Conservation (phyloP, 768 basidiomycete genomes). For the Rhizopogon sp. region DNA sequence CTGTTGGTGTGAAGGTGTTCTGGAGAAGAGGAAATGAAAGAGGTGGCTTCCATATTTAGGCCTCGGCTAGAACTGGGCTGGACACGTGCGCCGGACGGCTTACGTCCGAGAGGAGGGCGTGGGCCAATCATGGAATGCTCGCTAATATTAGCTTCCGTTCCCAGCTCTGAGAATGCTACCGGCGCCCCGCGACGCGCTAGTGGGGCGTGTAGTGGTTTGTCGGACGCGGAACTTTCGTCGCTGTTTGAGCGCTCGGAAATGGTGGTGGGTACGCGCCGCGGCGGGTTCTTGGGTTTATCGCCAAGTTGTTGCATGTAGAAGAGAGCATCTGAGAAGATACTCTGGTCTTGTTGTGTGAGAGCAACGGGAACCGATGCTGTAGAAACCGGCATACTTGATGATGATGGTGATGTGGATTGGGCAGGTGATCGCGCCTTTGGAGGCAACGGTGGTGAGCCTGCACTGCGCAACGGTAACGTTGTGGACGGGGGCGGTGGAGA, state of each 20-base stretch:
- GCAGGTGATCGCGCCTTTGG: slow-evolving; percentile 18
- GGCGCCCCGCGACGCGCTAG: slow-evolving; percentile 14
- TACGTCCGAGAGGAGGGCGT: slow-evolving; percentile 47
- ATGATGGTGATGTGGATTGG: slow-evolving; percentile 12
- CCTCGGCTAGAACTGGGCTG: slow-evolving; percentile 34
- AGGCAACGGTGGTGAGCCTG: slow-evolving; percentile 13
- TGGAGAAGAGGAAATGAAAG: slow-evolving; percentile 33
- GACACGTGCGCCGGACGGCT: slow-evolving; percentile 83
- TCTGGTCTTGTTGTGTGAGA: slow-evolving; percentile 29
- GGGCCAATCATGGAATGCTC: slow-evolving; percentile 33
- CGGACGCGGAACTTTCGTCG: slow-evolving; percentile 25
- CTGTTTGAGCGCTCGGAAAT: slow-evolving; percentile 40
- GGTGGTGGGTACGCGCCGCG: slow-evolving; percentile 39
- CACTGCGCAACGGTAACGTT: slow-evolving; percentile 11
- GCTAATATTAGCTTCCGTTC: slow-evolving; percentile 20
- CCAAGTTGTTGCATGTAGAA: slow-evolving; percentile 66
- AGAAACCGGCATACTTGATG: slow-evolving; percentile 6
- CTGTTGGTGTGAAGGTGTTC: slow-evolving; percentile 26
- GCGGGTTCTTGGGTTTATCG: slow-evolving; percentile 20
- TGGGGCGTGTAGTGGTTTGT: slow-evolving; percentile 21
- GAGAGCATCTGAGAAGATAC: slow-evolving; percentile 51
- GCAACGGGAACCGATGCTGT: slow-evolving; percentile 14
- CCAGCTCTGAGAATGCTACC: slow-evolving; percentile 9
- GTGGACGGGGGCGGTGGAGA: slow-evolving; percentile 5
- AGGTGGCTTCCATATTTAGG: slow-evolving; percentile 29